Base-by-base conservation (phyloP, 208 protist species). In the Crithidia expoeki region DNA sequence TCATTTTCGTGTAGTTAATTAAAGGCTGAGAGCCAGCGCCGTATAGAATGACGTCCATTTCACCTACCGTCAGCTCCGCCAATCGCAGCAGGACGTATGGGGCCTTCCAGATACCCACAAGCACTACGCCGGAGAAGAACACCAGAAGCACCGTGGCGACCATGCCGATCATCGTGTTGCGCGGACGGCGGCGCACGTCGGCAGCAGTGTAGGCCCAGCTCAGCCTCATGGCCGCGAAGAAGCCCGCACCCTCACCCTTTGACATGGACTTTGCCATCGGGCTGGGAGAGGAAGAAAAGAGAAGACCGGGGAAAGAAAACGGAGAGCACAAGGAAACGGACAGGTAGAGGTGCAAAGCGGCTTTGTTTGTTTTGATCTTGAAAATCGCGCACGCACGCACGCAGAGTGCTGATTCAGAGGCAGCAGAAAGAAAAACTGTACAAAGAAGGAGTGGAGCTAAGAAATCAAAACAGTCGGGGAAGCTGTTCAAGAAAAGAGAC, bases 51-150 rank as follows among this genome's bases (percentile, higher is more conserved):
- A 93, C 68, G 58, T 95, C 90, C 73, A 90, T 81, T 76, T 95
- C 87, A 0, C 88, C 85, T 17, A 71, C 78, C 52, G 56, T 84
- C 42, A 91, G 61, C 61, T 95, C 87, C 9, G 80, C 77, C 21
- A 95, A 79, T n/a, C 84, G 83, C 40, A 95, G 68, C 16, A 93
- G 49, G 0, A 95, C 50, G 62, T 88, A 89, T n/a, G 90, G 85
- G 4, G 78, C 75, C 69, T 95, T 95, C 58, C 50, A 63, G 11
- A 93, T 81, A 2, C 66, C 75, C 2, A 77, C 36, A 38, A 95
- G 34, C n/a, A 92, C 53, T 7, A 81, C 23, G 9, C 79, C 81
- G 19, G 84, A 70, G 62, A 95, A 92, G 59, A 92, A 84, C 36
- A 93, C 83, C 44, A 95, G 73, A 25, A 90, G 27, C 32, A 92